Evolutionary conservation across 805 yeast genomes (phyloP), one percentile per base, ranked within the genome.

Genomic region (Yarrowia sp.): DNA sequence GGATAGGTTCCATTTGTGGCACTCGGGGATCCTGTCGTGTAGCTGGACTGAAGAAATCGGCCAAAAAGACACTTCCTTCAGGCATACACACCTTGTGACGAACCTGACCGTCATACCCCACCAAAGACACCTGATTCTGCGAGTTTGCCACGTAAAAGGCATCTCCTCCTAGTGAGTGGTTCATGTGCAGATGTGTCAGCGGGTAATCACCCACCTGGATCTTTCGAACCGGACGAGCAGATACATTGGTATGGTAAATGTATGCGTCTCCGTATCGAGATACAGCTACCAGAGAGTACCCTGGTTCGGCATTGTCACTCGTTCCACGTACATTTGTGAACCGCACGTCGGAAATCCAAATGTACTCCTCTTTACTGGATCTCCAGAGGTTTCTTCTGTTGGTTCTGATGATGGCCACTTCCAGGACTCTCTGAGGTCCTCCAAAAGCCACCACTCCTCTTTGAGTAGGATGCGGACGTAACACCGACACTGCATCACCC

Each of bases 131-230:
- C 46, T 61, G 66, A 55, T 61, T 61, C n/a, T 61, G 66, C 20
- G 66, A 46, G 38, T 61, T 61, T 14, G 55, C 66, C n/a, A 47
- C 66, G 46, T 61, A 61, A 17, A 61, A 61, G 38, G 55, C 55
- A 24, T 58, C 64, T 42, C 64, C 66, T 14, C 55, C 55, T 17
- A 47, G 7, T 14, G 66, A 61, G n/a, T 61, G 66, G 46, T 47
- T 46, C 55, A 46, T 46, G 43, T 61, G 66, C 24, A 47, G 24
- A 9, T 61, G 53, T 38, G 66, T 61, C n/a, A 61, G 55, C 5
- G 66, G 66, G 17, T 61, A 61, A 38, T 61, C 44, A 14, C 55
- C 43, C 15, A 61, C 66, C 49, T 47, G 66, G 55, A 61, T 46
- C 17, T 61, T 61, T 6, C 39, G 36, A 9, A 61, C 38, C 3